Evolutionary conservation across 371 early-diverging fungal species (phyloP), one percentile per base, ranked within the genome.

Genomic region (Massospora cicadina): DNA sequence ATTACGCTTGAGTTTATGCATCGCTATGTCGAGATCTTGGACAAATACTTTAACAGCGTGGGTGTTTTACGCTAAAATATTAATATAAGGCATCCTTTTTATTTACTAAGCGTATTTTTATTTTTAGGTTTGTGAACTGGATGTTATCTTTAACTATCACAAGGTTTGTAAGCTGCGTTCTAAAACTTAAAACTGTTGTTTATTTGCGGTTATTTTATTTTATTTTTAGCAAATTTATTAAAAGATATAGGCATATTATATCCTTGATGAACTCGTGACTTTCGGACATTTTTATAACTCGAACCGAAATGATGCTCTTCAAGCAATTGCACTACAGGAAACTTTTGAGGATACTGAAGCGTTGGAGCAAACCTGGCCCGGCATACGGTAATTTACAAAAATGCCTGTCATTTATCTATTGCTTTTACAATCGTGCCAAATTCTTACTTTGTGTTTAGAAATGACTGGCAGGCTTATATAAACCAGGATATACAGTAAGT

Each of bases 11-110:
- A 98, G 69, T 81, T 95, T 65, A 93, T 98, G 63, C 98, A 98
- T 66, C 87, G 98, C 54, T 98, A 91, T 72, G 98, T 98, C 54
- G 97, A 98, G 72, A 85, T 95, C 12, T 74, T 98, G 61, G 98
- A 98, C 76, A 87, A 91, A 66, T 95, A 93, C 75, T 98, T 98
- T 76, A 86, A 93, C 70, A 98, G 95, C 72, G 96, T 91, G 76
- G 68, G 24, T 55, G 1, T 17, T 13, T 56, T 56, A 23, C 25
- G 31, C 5, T 54, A n/a, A 21, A 24, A 12, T n/a, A n/a, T n/a
- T n/a, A n/a, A n/a, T n/a, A n/a, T n/a, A 1, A 31, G 32, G 0
- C 24, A 23, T 17, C 13, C 17, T 25, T 26, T 0, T 61, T 24
- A 3, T 28, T 55, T 64, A 12, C 23, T 60, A 58, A n/a, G 33